Percentiles rank a stretch among this genome's conserved stretches.
These are phyloP conservation scores for Pulveroboletus ravenelii DNA, from an alignment of 768 basidiomycete genomes.

Conservation along the genomic window DNA sequence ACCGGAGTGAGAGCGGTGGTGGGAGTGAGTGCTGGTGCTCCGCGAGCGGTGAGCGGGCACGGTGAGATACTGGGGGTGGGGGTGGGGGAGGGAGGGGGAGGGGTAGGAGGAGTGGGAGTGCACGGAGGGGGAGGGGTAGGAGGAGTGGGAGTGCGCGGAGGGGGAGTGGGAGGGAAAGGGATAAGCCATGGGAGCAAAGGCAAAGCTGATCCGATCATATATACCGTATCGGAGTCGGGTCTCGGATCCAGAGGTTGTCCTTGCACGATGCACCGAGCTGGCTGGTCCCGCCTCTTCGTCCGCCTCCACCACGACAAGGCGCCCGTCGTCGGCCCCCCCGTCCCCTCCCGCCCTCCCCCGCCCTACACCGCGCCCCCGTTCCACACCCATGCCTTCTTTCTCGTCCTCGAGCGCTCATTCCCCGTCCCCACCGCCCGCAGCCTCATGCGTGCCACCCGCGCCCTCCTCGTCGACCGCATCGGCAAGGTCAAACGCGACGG, in stretches of 20 bases:
- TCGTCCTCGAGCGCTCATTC: slow-evolving; percentile 67
- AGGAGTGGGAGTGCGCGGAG: neutral
- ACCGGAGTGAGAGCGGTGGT: slow-evolving; percentile 5
- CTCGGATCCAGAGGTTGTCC: neutral
- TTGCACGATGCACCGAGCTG: neutral
- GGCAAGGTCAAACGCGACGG: slow-evolving; percentile 69
- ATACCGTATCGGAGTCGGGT: slow-evolving; percentile 13
- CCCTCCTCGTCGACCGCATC: slow-evolving; percentile 70
- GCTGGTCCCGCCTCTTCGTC: slow-evolving; percentile 11
- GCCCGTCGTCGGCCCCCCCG: slow-evolving; percentile 6
- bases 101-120: neutral
- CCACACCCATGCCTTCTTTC: slow-evolving; percentile 76
- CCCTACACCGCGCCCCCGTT: slow-evolving; percentile 70
- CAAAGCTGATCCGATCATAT: neutral
- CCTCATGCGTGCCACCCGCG: slow-evolving; percentile 81
- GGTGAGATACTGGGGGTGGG: slow-evolving; percentile 4
- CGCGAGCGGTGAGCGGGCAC: slow-evolving; percentile 1
- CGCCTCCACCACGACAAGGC: slow-evolving; percentile 17
- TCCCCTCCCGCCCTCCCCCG: slow-evolving; percentile 18
- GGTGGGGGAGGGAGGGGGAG: neutral
- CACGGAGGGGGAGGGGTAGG: neutral
- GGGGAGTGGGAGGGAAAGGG: slow-evolving; percentile 18
- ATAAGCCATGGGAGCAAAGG: slow-evolving; percentile 15
- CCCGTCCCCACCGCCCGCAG: slow-evolving; percentile 68
- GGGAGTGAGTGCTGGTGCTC: slow-evolving; percentile 18